Base-by-base conservation (phyloP, 345 rosid genomes). In the Trapa incisa region DNA sequence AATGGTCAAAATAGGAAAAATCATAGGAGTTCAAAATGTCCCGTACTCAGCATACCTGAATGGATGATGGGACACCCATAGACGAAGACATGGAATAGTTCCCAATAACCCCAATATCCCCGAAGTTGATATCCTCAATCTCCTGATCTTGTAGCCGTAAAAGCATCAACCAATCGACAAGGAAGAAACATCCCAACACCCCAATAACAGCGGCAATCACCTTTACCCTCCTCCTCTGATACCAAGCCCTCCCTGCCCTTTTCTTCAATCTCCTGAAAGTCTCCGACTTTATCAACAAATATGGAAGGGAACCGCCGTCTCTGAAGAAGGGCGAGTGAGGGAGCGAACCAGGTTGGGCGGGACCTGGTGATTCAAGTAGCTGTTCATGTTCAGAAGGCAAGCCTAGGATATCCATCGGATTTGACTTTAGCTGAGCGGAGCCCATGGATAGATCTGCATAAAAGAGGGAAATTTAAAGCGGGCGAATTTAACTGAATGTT, bases 111-210 rank as follows among this genome's bases (percentile, higher is more conserved):
- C 70, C 72, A 29, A 67, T 1, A 57, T 66, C 70, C 43, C 73
- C 79, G 43, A 66, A 65, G 71, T 78, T 76, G 43, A 41, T 41
- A 41, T 41, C 6, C 43, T 41, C 6, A 41, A 37, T 76, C 66
- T 80, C 79, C 48, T 73, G 79, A 69, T 80, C 87, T 50, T 85
- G 92, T 35, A 94, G 81, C 67, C 84, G 80, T 68, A 78, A 74
- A 48, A 91, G 79, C 96, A 91, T 83, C 66, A 85, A 80, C 86
- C 88, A 87, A 75, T 91, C 86, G 37, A 86, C 83, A 57, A 88
- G 66, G 74, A 94, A 85, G 74, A 87, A 91, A 72, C 85, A 82
- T 61, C 71, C 84, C 61, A 87, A 72, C 81, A 91, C 82, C 5
- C 73, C 83, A 71, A 81, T 70, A 70, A 78, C 68, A 43, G 67